Base-by-base conservation (phyloP, 192 early-diverging fungal genomes). In the Entomortierella parvispora region DNA sequence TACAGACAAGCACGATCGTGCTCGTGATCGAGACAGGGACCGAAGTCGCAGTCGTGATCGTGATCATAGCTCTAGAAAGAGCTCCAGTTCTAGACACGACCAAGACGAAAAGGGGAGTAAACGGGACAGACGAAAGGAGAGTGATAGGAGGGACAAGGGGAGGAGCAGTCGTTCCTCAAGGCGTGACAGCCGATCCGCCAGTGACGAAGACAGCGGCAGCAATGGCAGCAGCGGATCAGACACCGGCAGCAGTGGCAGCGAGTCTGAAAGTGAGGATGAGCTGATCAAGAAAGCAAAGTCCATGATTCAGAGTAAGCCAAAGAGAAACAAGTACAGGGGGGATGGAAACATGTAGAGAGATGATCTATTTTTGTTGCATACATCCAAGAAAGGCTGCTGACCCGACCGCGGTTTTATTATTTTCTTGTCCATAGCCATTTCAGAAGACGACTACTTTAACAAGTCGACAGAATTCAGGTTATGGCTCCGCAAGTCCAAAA, bases 391-490 rank as follows among this genome's bases (percentile, higher is more conserved):
- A n/a, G n/a, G n/a, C n/a, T n/a, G n/a, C n/a, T n/a, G n/a, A n/a
- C n/a, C n/a, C n/a, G n/a, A n/a, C n/a, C n/a, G n/a, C n/a, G n/a
- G 26, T 48, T 52, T 18, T 47, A 6, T 6, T 15, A 26, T 4
- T 20, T 12, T 45, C 17, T 26, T 25, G 10, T 50, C 51, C 42
- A 25, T 49, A 87, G 86, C 65, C 3, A 93, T 93, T 26, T 59
- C 82, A 12, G 81, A 83, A 45, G 93, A 93, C 31, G 94, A 95
- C 82, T 97, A 94, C 70, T 96, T 85, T 71, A 70, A 69, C 29
- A 90, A 92, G 45, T 87, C 92, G 29, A 82, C 87, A 20, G 92
- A 96, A 51, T 97, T 96, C 68, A 84, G 91, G 4, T 62, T 92
- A 17, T 97, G 94, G 94, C 84, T 97, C 28, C 85, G 82, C 20